These are phyloP conservation scores for Fulvia fulva DNA, from an alignment of 2,329 filamentous ascomycete species.

Conservation along the genomic window DNA sequence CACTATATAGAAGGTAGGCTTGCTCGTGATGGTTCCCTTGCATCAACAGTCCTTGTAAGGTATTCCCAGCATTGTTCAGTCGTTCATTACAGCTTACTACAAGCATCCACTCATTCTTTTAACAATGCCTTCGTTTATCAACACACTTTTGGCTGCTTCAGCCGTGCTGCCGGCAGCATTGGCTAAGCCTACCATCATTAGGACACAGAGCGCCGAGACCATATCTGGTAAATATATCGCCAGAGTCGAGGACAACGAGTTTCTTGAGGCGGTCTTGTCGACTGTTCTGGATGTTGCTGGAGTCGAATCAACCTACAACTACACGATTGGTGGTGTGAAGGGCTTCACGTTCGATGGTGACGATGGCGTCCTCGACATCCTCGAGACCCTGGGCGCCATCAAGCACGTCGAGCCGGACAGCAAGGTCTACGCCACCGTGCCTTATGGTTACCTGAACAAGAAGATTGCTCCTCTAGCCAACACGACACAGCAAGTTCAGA, in stretches of 20 bases:
- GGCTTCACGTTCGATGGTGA: conserved; percentile 37
- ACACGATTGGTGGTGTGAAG: conserved; percentile 36
- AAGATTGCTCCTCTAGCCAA: conserved; percentile 3
- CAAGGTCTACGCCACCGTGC: conserved; percentile 32
- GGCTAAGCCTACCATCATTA: conserved; percentile 13
- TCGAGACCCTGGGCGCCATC: conserved; percentile 30
- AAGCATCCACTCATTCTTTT: background rate
- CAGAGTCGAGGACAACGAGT: conserved; percentile 12
- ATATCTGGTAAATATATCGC: conserved; percentile 21
- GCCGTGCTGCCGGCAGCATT: conserved; percentile 11
- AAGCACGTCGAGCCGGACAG: conserved; percentile 40
- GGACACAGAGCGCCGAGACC: conserved; percentile 14
- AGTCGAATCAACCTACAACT: conserved; percentile 30
- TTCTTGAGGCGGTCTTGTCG: conserved; percentile 11
- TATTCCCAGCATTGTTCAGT: background rate
- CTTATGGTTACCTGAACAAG: conserved; percentile 1
- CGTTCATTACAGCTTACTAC: conserved; percentile 4
- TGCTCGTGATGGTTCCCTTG: conserved; percentile 4
- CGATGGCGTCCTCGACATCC: conserved; percentile 31
- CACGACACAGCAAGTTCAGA: conserved; percentile 10
- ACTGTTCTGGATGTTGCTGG: conserved; percentile 14
- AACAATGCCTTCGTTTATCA: conserved; percentile 3
- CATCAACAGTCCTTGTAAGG: conserved; percentile 1
- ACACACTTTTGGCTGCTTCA: conserved; percentile 2
- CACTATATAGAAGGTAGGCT: background rate